Base-by-base conservation (phyloP, 108 stramenopile species). In the Pseudonitzschia pungens region DNA sequence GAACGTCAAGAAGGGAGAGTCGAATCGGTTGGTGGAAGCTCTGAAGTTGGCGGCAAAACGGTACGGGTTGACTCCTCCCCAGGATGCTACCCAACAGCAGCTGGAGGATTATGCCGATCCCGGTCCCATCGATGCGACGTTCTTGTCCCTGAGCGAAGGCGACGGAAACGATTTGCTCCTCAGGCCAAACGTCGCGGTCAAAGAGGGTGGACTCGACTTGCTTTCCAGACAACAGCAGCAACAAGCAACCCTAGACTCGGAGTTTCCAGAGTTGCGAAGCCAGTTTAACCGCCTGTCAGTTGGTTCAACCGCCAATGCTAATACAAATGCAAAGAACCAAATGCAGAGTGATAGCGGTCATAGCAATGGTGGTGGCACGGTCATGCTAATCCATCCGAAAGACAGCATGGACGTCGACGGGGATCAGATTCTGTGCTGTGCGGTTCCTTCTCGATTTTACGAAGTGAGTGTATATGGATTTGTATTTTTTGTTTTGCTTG, bases 71-170 rank as follows among this genome's bases (percentile, higher is more conserved):
- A 60, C 59, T 40, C 54, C 71, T 31, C 89, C 86, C 1, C 43
- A 67, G 21, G 44, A 65, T 24, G 66, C 72, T 15, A 51, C 67
- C 29, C 14, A 16, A 45, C 9, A 67, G 24, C 21, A 67, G 8
- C 0, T 67, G 29, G 60, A 62, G n/a, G 57, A 73, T 31, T 78
- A 83, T 65, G 63, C 69, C 26, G 74, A 82, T 70, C 92, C 92
- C 36, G 92, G 92, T 55, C 87, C 92, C 14, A 81, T 92, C 32
- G 86, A 92, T 80, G 65, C 78, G 41, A 76, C 78, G 12, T 68
- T 75, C n/a, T 51, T 92, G 21, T 83, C 84, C 2, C 29, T 76
- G 33, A 62, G 40, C 60, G 59, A 79, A 31, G 83, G 71, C 16
- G n/a, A 31, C 14, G 36, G 41, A 12, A 62, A 62, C 36, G 79